A percentile compares a stretch with the other conserved stretches of the same genome.
phyloP scores from a whole-genome alignment of 257 asterid genomes.

The Cruciata laevipes region DNA sequence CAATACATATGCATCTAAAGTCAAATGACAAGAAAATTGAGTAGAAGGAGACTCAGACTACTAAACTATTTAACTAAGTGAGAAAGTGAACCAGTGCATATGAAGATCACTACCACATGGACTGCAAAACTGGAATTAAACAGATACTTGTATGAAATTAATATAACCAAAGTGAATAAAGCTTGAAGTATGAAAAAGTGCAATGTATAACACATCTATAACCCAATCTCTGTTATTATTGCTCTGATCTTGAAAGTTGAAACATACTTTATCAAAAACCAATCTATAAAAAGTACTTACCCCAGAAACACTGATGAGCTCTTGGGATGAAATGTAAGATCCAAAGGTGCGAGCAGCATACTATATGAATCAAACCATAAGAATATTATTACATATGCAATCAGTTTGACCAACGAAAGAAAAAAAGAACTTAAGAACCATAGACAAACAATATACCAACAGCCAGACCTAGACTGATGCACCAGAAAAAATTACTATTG shows the following conservation, averaged over 20 bases:
- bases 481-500: background rate
- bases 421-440: background rate
- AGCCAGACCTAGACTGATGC: background rate
- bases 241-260: background rate
- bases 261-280: background rate
- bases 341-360: conserved; percentile 98
- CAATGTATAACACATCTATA: background rate
- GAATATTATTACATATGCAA: conserved; percentile 1
- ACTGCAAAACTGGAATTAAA: background rate
- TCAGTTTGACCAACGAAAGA: background rate
- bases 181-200: background rate
- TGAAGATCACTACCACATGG: background rate
- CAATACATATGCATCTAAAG: too few species aligned
- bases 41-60: background rate
- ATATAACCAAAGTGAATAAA: background rate
- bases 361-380: conserved; percentile 35
- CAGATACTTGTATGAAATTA: background rate
- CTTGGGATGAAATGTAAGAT: conserved; percentile 72
- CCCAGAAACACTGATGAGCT: conserved; percentile 82
- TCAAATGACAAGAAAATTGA: background rate
- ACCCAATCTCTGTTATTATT: background rate
- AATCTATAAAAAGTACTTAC: conserved; percentile 42
- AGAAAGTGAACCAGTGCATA: background rate
- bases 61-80: background rate
- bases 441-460: background rate